Evolutionary conservation across 306 rosid species (phyloP), one percentile per base, ranked within the genome.

Genomic region (Quercus suber): DNA sequence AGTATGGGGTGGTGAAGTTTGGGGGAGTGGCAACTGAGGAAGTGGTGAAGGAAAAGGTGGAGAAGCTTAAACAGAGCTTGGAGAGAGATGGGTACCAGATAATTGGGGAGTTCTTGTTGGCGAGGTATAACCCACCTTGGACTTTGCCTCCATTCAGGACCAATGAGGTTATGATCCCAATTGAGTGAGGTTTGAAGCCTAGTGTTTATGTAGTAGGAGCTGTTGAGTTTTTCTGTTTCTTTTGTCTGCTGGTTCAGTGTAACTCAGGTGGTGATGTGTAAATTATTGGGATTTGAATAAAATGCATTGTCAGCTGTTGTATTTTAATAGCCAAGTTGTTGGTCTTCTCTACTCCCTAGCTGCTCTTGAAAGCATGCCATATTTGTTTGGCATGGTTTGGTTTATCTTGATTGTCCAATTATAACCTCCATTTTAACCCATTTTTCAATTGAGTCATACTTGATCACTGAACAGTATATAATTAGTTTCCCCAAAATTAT

Each of bases 41-140:
- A 2, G 93, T 86, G 77, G 97, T 95, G 82, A 84, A 28, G 57
- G 86, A 86, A 80, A 91, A 88, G 83, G 92, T 89, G 68, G 89
- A 87, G 87, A 90, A 71, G 77, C 84, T 95, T 27, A 92, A 75
- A 82, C 27, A 11, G 85, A 55, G 82, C 31, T 83, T 95, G 89
- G 94, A 92, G 86, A 90, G 79, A 76, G 99, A 95, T 86, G 98
- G 97, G 75, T 75, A 72, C 65, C 91, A 91, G 87, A 82, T 90
- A 5, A 19, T 69, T 67, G 99, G 96, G 19, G 92, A 95, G 71
- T 85, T 73, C 72, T 60, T 87, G 86, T 64, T 95, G 90, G 99
- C 87, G 0, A 95, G 99, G 90, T 92, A 90, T 56, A 95, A 92
- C 51, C 99, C 99, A 1, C 99, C 98, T 19, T 87, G 89, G 88